phyloP scores from a whole-genome alignment of 1,284 basidiomycete genomes.

The Tilletiopsis washingtonensis region DNA sequence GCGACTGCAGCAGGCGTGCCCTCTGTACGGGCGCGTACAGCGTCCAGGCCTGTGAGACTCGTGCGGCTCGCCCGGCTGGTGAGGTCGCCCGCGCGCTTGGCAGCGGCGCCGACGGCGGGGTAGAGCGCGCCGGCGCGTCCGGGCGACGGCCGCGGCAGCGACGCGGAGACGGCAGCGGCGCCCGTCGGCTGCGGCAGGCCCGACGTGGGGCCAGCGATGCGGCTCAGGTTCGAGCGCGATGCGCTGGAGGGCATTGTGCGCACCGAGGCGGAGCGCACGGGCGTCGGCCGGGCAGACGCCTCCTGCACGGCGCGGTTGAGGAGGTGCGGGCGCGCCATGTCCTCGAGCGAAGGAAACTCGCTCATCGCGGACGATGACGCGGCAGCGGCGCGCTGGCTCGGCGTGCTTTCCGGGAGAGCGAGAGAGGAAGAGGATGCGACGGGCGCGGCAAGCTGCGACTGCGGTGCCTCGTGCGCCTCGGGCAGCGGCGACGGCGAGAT shows the following conservation, averaged over 20 bases:
- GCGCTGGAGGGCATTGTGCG: background rate
- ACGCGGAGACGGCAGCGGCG: background rate
- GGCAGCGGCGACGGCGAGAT: too few species aligned
- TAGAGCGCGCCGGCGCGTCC: background rate
- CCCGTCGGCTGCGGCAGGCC: too few species aligned
- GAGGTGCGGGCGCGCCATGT: background rate
- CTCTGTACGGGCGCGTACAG: too few species aligned
- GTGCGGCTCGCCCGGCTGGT: too few species aligned
- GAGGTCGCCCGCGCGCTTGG: background rate
- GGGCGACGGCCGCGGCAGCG: background rate
- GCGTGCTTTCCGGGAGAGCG: too few species aligned
- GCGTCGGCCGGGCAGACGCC: background rate
- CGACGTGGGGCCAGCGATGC: too few species aligned
- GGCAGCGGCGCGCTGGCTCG: too few species aligned
- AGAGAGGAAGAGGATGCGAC: too few species aligned
- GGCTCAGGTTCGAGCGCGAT: background rate
- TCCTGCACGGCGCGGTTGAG: background rate
- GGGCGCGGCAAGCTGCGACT: too few species aligned
- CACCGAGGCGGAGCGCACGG: background rate
- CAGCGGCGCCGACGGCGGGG: background rate
- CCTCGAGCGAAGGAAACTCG: background rate
- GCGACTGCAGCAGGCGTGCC: background rate
- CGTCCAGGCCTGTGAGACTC: too few species aligned
- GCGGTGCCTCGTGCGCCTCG: too few species aligned
- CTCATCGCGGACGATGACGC: too few species aligned